Conservation (phyloP, 2,329 filamentous ascomycete species). For the Cladophialophora chaetospira region DNA sequence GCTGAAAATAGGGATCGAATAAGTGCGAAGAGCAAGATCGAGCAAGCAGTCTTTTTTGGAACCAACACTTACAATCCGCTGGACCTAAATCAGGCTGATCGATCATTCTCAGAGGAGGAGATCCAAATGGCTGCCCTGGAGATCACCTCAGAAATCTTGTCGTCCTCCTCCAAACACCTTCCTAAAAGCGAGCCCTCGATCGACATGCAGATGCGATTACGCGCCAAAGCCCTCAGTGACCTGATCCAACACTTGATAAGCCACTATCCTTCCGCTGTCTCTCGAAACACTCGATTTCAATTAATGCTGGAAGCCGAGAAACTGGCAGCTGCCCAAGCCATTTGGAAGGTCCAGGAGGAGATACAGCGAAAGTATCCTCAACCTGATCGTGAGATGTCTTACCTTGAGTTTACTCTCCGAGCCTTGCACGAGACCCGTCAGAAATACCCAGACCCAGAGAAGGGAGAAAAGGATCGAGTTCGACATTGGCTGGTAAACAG, state of each 20-base stretch:
- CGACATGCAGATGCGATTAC: slow-evolving; percentile 75
- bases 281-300: slow-evolving; percentile 71
- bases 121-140: slow-evolving; percentile 74
- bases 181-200: slow-evolving; percentile 72
- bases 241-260: slow-evolving; percentile 71
- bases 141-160: slow-evolving; percentile 79
- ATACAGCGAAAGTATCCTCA: slow-evolving; percentile 61
- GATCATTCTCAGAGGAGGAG: slow-evolving; percentile 68
- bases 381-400: slow-evolving; percentile 64
- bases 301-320: slow-evolving; percentile 91
- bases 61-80: slow-evolving; percentile 80
- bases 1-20: slow-evolving; percentile 51
- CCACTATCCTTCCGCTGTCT: slow-evolving; percentile 64
- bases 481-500: slow-evolving; percentile 86
- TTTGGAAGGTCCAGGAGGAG: slow-evolving; percentile 80
- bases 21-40: slow-evolving; percentile 83
- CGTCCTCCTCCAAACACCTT: slow-evolving; percentile 73
- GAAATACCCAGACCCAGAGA: slow-evolving; percentile 63
- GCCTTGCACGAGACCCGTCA: slow-evolving; percentile 77
- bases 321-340: slow-evolving; percentile 72
- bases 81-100: slow-evolving; percentile 72
- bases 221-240: slow-evolving; percentile 72
- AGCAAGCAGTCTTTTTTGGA: slow-evolving; percentile 93
- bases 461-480: slow-evolving; percentile 74
- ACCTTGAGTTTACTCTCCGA: slow-evolving; percentile 73